Conservation (phyloP, 1,284 basidiomycete genomes). For the Trichosporon ovoides region DNA sequence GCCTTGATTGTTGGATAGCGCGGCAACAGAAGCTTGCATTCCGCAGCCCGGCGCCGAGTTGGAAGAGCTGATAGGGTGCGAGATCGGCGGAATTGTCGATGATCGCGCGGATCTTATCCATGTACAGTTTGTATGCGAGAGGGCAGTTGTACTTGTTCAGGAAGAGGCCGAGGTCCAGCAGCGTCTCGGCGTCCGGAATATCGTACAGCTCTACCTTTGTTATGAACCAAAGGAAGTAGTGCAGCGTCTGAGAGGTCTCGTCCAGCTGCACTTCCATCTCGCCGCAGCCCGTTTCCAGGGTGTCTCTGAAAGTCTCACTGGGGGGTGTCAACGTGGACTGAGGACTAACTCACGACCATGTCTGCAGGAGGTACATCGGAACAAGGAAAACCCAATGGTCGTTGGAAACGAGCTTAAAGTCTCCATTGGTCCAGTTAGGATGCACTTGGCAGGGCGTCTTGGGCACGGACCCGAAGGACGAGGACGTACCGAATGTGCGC, state of each 20-base stretch:
- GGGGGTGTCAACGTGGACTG: too few species aligned
- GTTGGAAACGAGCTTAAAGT: not conserved
- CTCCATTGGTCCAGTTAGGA: not conserved
- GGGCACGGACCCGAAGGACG: not conserved
- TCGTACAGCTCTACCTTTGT: not conserved
- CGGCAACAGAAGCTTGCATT: slow-evolving; percentile 1
- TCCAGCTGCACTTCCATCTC: slow-evolving; percentile 1
- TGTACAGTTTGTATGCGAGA: not conserved
- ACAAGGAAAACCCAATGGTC: slow-evolving; percentile 2
- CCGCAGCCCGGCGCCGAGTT: not conserved
- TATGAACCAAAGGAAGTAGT: slow-evolving; percentile 3
- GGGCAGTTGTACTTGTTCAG: slow-evolving; percentile 5
- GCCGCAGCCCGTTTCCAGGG: not conserved
- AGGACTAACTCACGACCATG: not conserved
- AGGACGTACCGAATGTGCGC: not conserved
- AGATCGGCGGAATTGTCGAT: not conserved
- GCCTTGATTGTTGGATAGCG: not conserved
- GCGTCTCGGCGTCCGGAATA: not conserved
- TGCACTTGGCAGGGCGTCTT: not conserved
- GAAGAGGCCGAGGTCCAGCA: not conserved
- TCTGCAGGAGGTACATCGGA: not conserved
- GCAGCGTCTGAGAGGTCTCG: not conserved
- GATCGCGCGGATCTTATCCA: not conserved
- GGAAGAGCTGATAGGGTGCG: not conserved
- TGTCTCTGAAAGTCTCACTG: not conserved